Base-by-base conservation (phyloP, 2,329 filamentous ascomycete genomes). In the Pseudogymnoascus sp. region DNA sequence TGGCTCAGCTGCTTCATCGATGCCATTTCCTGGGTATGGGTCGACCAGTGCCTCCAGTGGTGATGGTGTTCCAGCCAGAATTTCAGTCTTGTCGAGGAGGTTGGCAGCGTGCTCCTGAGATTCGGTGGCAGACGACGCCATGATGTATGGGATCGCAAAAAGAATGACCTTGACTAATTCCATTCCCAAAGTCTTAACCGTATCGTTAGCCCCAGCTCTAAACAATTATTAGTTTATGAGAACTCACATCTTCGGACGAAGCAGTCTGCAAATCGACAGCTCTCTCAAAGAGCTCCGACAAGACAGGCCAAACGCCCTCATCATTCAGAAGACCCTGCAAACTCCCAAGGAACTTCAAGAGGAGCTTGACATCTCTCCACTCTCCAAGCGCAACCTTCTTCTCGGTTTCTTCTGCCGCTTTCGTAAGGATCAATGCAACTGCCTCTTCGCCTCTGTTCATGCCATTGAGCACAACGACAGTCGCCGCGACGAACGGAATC, bases 111-210 rank as follows among this genome's bases (percentile, higher is more conserved):
- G 89, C 66, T 89, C 81, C 68, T 88, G 85, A 71, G 89, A 87
- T 59, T 86, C 84, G 3, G 81, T 80, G 3, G 89, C 88, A 0
- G 87, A 84, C 2, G 90, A 85, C 8, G 87, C 84, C 81, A 96
- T 87, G 61, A 91, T 81, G 74, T 97, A 99, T 0, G 94, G 93
- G 63, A 99, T 89, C 0, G 93, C 96, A 58, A 97, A 84, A 48
- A 97, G 84, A 67, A 99, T 97, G 69, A 97, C 92, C 77, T 97
- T 97, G 74, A 97, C 92, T 35, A 99, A 84, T 77, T 97, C 94
- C 42, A 95, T 87, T 58, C 85, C 85, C 65, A 88, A 84, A 0
- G 83, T 87, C 83, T 86, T 42, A 25, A 10, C 35, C 17, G 58
- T 15, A 29, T 51, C 15, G 33, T 62, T 51, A 44, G 38, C 29